These are phyloP conservation scores for Macadamia integrifolia DNA, from an alignment of 164 flowering plant species.

Conservation along the genomic window DNA sequence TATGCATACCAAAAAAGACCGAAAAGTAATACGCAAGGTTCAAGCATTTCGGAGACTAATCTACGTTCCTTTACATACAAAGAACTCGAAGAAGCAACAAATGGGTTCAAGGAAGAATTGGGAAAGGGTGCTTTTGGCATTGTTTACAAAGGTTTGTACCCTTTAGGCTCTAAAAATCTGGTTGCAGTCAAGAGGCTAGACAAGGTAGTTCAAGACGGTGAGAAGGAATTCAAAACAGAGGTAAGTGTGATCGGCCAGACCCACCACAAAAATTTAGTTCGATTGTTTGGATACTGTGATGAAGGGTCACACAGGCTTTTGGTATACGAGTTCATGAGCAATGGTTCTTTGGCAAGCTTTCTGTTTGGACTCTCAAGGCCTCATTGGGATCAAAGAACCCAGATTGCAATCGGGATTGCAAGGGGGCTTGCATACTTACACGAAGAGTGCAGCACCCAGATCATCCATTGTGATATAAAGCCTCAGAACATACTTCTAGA, in stretches of 20 bases:
- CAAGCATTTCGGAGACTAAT: neutral
- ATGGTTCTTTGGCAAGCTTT: slow-evolving; percentile 15
- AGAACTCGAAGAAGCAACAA: slow-evolving; percentile 18
- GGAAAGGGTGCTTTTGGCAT: slow-evolving; percentile 26
- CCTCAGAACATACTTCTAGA: slow-evolving; percentile 6
- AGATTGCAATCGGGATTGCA: slow-evolving; percentile 9
- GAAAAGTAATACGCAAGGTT: too few species aligned
- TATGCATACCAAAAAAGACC: neutral
- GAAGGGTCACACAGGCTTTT: slow-evolving; percentile 20
- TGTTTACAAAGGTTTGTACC: slow-evolving; percentile 20
- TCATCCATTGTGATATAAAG: too few species aligned
- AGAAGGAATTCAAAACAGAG: slow-evolving; percentile 25
- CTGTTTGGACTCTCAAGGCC: slow-evolving; percentile 13
- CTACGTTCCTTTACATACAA: slow-evolving; percentile 13
- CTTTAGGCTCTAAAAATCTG: neutral
- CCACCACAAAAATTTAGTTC: slow-evolving; percentile 4
- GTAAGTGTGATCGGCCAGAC: slow-evolving; percentile 16
- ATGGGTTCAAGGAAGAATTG: slow-evolving; percentile 23
- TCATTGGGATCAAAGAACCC: slow-evolving; percentile 10
- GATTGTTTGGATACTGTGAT: slow-evolving; percentile 23
- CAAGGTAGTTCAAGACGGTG: slow-evolving; percentile 11
- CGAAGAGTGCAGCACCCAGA: too few species aligned
- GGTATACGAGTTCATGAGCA: slow-evolving; percentile 19
- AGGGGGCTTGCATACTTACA: slow-evolving; percentile 10
- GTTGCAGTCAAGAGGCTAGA: slow-evolving; percentile 27